A percentile compares a stretch with the other conserved stretches of the same genome.
Conservation (phyloP, 352 stramenopile genomes). For the Globisporangium parvum region DNA sequence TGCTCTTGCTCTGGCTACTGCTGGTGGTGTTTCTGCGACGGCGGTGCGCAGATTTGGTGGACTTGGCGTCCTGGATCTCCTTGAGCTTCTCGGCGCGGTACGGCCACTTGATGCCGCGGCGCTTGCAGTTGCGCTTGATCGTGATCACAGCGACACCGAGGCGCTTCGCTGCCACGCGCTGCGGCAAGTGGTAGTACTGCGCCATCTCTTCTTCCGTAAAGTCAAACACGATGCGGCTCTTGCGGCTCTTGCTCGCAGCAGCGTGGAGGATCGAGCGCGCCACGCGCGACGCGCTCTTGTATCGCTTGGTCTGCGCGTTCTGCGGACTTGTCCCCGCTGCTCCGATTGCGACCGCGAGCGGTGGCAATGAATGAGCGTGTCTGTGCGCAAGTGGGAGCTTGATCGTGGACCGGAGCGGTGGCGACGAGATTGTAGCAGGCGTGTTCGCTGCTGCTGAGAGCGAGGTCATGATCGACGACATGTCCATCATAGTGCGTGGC, state of each 20-base stretch:
- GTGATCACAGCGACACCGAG: constrained; percentile 55
- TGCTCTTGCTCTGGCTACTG: constrained; percentile 12
- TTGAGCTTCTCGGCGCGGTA: constrained; percentile 51
- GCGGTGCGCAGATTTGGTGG: neutral
- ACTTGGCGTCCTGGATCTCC: constrained; percentile 22
- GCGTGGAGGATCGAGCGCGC: constrained; percentile 10
- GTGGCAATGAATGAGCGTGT: neutral
- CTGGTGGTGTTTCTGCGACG: constrained; percentile 15
- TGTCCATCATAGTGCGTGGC: constrained; percentile 3
- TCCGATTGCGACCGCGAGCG: constrained; percentile 8
- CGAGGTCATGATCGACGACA: constrained; percentile 6
- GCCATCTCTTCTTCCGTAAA: constrained; percentile 47
- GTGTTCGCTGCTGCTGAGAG: neutral
- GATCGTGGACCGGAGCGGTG: neutral
- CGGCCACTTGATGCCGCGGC: constrained; percentile 50
- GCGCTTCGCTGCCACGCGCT: constrained; percentile 42
- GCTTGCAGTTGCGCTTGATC: constrained; percentile 55
- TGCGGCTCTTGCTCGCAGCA: constrained; percentile 24
- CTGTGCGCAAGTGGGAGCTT: neutral
- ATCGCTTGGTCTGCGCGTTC: neutral
- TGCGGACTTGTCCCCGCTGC: neutral
- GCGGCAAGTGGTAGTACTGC: constrained; percentile 50
- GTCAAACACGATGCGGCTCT: constrained; percentile 49
- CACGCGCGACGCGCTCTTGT: neutral
- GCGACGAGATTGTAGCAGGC: neutral